phyloP scores from a whole-genome alignment of 495 filamentous ascomycete genomes.

The Hapsidospora chrysogenum region DNA sequence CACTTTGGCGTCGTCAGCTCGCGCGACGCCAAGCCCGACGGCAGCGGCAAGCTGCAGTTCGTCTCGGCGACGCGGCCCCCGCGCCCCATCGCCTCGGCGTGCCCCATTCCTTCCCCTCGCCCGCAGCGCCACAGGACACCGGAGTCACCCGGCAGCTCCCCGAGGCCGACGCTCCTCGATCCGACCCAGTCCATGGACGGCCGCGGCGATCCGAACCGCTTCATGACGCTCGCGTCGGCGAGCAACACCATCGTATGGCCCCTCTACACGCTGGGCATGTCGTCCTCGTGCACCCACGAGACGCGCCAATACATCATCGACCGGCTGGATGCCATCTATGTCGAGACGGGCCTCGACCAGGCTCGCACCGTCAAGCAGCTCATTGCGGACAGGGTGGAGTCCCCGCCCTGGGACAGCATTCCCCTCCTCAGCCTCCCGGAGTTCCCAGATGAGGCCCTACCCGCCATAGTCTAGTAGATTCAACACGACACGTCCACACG shows the following conservation, averaged over 20 bases:
- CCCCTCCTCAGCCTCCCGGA: slow-evolving; percentile 1
- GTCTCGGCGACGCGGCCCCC: slow-evolving; percentile 12
- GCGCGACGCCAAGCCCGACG: slow-evolving; percentile 5
- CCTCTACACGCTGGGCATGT: slow-evolving; percentile 20
- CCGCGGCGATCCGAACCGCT: slow-evolving; percentile 12
- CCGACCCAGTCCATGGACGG: slow-evolving; percentile 8
- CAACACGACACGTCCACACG: too few species aligned
- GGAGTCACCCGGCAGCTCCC: background rate
- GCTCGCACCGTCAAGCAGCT: slow-evolving; percentile 16
- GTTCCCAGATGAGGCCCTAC: background rate
- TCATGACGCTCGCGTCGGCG: slow-evolving; percentile 18
- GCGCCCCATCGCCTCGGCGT: slow-evolving; percentile 12
- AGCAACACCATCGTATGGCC: slow-evolving; percentile 20
- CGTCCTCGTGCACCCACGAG: slow-evolving; percentile 13
- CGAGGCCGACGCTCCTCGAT: slow-evolving; percentile 15
- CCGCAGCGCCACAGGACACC: background rate
- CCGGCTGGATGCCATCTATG: slow-evolving; percentile 13
- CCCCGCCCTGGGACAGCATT: slow-evolving; percentile 2
- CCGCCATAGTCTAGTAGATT: too few species aligned
- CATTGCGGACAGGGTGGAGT: slow-evolving; percentile 12
- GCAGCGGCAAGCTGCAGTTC: slow-evolving; percentile 6
- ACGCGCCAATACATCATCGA: slow-evolving; percentile 14
- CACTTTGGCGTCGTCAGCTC: slow-evolving; percentile 18
- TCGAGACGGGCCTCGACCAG: slow-evolving; percentile 18
- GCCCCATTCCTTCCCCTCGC: slow-evolving; percentile 7